These are phyloP conservation scores for Fusarium oxysporum DNA, from an alignment of 2,329 filamentous ascomycete species.

Conservation along the genomic window DNA sequence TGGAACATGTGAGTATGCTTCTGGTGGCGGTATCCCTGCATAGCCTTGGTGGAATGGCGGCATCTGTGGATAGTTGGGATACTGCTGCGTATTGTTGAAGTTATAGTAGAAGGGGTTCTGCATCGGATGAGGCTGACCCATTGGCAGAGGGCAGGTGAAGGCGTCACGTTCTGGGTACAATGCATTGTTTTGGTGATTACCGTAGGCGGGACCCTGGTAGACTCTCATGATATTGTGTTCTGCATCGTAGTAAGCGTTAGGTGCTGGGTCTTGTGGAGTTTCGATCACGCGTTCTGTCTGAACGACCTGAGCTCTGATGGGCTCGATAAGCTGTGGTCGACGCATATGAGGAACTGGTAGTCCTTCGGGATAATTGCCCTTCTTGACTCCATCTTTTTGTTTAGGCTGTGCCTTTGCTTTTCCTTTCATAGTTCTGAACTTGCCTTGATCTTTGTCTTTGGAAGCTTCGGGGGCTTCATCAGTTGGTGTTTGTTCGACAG, in stretches of 20 bases:
- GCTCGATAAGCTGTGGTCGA: conserved; percentile 60
- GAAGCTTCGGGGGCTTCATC: conserved; percentile 13
- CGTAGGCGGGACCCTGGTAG: conserved; percentile 68
- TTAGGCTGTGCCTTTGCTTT: conserved; percentile 27
- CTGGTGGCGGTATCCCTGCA: conserved; percentile 11
- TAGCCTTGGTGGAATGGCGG: conserved; percentile 23
- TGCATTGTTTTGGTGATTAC: conserved; percentile 58
- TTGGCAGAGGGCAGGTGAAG: conserved; percentile 49
- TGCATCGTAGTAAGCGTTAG: conserved; percentile 70
- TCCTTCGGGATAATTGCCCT: conserved; percentile 44
- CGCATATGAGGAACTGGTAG: conserved; percentile 49
- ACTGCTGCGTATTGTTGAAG: conserved; percentile 46
- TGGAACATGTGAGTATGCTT: conserved; percentile 43
- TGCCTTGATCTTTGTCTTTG: conserved; percentile 35
- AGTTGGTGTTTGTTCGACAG: conserved; percentile 12
- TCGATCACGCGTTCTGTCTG: conserved; percentile 68
- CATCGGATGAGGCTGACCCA: conserved; percentile 58
- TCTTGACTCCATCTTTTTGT: conserved; percentile 35
- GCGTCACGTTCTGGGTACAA: conserved; percentile 59
- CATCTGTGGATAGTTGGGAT: conserved; percentile 38
- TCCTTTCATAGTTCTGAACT: conserved; percentile 17
- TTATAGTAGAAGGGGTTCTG: conserved; percentile 59
- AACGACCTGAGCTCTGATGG: conserved; percentile 61
- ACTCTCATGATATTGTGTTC: conserved; percentile 64
- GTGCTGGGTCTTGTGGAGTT: conserved; percentile 62